Evolutionary conservation across 2,329 filamentous ascomycete species (phyloP).

Genomic region (Blumeria hordei): DNA sequence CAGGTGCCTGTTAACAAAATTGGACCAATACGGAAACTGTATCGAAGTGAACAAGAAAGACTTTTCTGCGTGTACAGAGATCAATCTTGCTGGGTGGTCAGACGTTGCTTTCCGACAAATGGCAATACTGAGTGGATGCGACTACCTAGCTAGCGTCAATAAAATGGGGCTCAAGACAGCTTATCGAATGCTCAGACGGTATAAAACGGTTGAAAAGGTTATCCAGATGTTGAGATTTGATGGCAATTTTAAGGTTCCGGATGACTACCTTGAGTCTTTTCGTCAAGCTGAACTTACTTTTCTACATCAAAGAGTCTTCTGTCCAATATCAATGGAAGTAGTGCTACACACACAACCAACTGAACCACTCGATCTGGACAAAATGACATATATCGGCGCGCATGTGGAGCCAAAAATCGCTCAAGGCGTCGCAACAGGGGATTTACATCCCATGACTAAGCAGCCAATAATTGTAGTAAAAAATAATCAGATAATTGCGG

Average conservation of each 20-base stretch:
- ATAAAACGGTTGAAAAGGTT: conserved; percentile 66
- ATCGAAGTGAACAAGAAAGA: conserved; percentile 76
- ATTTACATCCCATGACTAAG: conserved; percentile 81
- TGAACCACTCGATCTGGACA: conserved; percentile 34
- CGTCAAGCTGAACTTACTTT: conserved; percentile 79
- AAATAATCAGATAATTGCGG: conserved; percentile 5
- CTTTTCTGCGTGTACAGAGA: conserved; percentile 69
- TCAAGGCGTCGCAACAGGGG: conserved; percentile 49
- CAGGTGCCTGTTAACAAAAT: conserved; percentile 71
- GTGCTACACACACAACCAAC: conserved; percentile 52
- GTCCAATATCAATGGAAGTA: conserved; percentile 43
- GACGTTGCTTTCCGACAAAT: conserved; percentile 80
- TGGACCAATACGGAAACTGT: conserved; percentile 83
- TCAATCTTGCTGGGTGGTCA: conserved; percentile 78
- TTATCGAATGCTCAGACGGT: conserved; percentile 68
- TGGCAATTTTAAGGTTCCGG: conserved; percentile 57
- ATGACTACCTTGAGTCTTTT: conserved; percentile 61
- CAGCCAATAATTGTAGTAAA: conserved; percentile 18
- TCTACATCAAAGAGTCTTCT: conserved; percentile 84
- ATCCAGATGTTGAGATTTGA: conserved; percentile 72
- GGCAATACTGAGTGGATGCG: conserved; percentile 90
- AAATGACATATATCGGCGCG: conserved; percentile 62
- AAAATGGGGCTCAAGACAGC: conserved; percentile 85
- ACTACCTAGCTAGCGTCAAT: conserved; percentile 71
- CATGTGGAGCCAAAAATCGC: conserved; percentile 47